These are phyloP conservation scores for Saturnispora gosingensis DNA, from an alignment of 805 yeast species.

Conservation along the genomic window DNA sequence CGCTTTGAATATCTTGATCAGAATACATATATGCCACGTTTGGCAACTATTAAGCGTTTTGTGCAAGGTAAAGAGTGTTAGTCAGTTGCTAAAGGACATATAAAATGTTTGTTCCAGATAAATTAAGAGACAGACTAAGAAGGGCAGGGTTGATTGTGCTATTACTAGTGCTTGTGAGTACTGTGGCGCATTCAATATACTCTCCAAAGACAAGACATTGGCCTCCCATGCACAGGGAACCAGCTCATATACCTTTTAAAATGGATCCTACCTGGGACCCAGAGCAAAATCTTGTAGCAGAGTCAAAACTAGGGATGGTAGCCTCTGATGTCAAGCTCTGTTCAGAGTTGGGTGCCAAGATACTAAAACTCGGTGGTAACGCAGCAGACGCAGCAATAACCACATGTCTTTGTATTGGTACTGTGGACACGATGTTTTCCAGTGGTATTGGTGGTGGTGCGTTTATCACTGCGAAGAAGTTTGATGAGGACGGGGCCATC, in stretches of 20 bases:
- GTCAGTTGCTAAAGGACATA: too few species aligned
- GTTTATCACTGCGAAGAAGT: slow-evolving; percentile 43
- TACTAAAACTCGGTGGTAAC: slow-evolving; percentile 51
- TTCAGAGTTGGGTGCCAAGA: slow-evolving; percentile 51
- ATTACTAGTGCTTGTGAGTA: background rate
- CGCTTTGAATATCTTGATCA: background rate
- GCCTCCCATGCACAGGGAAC: slow-evolving; percentile 14
- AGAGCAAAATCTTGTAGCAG: slow-evolving; percentile 27
- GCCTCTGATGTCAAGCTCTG: slow-evolving; percentile 58
- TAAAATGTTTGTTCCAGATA: slow-evolving; percentile 8
- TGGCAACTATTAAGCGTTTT: background rate
- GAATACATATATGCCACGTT: background rate
- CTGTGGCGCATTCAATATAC: background rate
- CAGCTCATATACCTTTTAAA: slow-evolving; percentile 24
- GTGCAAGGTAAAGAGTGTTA: background rate
- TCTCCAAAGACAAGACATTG: background rate
- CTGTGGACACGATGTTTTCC: slow-evolving; percentile 70
- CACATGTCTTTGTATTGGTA: slow-evolving; percentile 80
- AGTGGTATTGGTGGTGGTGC: slow-evolving; percentile 97
- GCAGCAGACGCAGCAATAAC: slow-evolving; percentile 95
- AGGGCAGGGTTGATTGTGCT: background rate
- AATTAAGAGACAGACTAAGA: background rate
- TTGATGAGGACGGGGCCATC: slow-evolving; percentile 38
- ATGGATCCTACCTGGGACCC: slow-evolving; percentile 39
- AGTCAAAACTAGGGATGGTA: slow-evolving; percentile 49